These are phyloP conservation scores for Beauveria asiatica DNA, from an alignment of 2,329 filamentous ascomycete species.

Conservation along the genomic window DNA sequence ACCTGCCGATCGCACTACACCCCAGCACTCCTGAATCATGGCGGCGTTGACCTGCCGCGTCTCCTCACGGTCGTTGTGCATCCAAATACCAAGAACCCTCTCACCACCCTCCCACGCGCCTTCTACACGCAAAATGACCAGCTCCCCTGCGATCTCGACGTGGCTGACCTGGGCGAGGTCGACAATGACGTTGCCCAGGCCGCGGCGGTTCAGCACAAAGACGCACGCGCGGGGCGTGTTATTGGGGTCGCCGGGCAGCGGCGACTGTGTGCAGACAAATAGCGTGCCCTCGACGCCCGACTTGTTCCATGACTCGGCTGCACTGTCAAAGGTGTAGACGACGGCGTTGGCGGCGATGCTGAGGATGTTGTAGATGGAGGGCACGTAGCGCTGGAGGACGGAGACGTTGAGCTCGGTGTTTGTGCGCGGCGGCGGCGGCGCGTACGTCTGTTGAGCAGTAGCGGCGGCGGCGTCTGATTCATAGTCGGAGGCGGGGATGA, in stretches of 20 bases:
- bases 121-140: slow-evolving; percentile 41
- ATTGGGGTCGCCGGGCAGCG: slow-evolving; percentile 25
- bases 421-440: slow-evolving; percentile 50
- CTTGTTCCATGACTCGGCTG: slow-evolving; percentile 70
- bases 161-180: slow-evolving; percentile 52
- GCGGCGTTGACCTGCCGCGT: slow-evolving; percentile 33
- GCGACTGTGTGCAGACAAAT: slow-evolving; percentile 68
- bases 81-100: slow-evolving; percentile 45
- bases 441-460: slow-evolving; percentile 24
- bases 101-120: slow-evolving; percentile 25
- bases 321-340: slow-evolving; percentile 68
- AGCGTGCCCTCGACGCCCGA: slow-evolving; percentile 76
- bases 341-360: slow-evolving; percentile 79
- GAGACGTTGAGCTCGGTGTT: slow-evolving; percentile 82
- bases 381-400: slow-evolving; percentile 74
- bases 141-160: slow-evolving; percentile 53
- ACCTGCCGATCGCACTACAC: slow-evolving; percentile 23
- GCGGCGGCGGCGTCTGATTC: slow-evolving; percentile 52
- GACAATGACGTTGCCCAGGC: slow-evolving; percentile 61
- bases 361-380: slow-evolving; percentile 62
- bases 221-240: slow-evolving; percentile 43
- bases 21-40: slow-evolving; percentile 37
- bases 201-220: slow-evolving; percentile 65
- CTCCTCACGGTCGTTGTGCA: slow-evolving; percentile 41
- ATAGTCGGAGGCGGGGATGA: slow-evolving; percentile 48